Percentiles rank a stretch among this genome's conserved stretches.
Conservation (phyloP, 148 eudicot genomes). For the Rhododendron molle region DNA sequence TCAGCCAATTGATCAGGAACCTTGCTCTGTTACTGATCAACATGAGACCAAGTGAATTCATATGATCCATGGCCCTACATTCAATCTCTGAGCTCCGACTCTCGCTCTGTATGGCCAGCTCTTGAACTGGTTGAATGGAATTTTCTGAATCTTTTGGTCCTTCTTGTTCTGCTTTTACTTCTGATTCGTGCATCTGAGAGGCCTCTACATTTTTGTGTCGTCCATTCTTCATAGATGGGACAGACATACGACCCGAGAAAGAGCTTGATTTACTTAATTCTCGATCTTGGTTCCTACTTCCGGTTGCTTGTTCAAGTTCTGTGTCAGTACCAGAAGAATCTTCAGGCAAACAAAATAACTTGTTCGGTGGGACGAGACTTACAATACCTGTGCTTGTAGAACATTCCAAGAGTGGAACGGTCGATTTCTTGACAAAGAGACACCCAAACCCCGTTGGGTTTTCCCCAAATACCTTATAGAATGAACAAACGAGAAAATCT, state of each 20-base stretch:
- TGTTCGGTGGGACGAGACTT: constrained; percentile 43
- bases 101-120: constrained; percentile 6
- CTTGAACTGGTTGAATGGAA: neutral
- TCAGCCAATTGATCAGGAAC: constrained; percentile 83
- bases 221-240: neutral
- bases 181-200: constrained; percentile 10
- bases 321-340: constrained; percentile 44
- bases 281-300: neutral
- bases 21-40: constrained; percentile 60
- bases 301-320: constrained; percentile 8
- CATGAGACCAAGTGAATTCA: constrained; percentile 65
- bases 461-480: constrained; percentile 91
- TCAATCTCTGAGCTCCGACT: constrained; percentile 19
- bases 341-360: constrained; percentile 30
- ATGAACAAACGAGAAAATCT: constrained; percentile 80
- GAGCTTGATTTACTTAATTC: neutral
- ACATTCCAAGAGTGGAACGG: constrained; percentile 43
- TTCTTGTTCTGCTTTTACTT: constrained; percentile 8
- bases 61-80: constrained; percentile 77
- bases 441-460: constrained; percentile 94
- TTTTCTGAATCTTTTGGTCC: constrained; percentile 18
- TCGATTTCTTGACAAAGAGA: constrained; percentile 79
- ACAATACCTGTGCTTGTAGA: constrained; percentile 58
- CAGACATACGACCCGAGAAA: neutral
- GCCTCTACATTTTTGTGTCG: constrained; percentile 18